These are phyloP conservation scores for Marasmius sp. DNA, from an alignment of 1,284 basidiomycete species.

Conservation along the genomic window DNA sequence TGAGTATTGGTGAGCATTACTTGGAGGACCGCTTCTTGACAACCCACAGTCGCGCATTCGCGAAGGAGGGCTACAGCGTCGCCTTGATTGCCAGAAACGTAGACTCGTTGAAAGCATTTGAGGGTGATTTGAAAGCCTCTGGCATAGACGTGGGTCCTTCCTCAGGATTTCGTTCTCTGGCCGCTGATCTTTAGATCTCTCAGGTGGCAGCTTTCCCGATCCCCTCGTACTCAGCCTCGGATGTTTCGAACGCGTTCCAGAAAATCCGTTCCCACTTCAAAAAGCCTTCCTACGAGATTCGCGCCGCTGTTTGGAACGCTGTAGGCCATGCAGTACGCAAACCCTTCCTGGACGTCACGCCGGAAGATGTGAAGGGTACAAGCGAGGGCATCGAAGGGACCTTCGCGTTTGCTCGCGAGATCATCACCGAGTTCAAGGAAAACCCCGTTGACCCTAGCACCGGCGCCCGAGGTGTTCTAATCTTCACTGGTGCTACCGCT, in stretches of 20 bases:
- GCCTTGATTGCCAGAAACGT: slow-evolving; percentile 66
- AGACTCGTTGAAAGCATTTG: slow-evolving; percentile 51
- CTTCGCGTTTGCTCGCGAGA: slow-evolving; percentile 68
- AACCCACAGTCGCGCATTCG: slow-evolving; percentile 56
- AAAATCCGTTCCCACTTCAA: slow-evolving; percentile 54
- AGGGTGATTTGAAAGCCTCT: slow-evolving; percentile 52
- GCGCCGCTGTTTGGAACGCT: slow-evolving; percentile 69
- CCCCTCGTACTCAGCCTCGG: slow-evolving; percentile 50
- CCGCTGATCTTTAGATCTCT: not conserved
- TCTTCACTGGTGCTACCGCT: slow-evolving; percentile 81
- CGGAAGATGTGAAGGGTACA: slow-evolving; percentile 51
- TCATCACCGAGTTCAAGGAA: slow-evolving; percentile 60
- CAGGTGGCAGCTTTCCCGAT: slow-evolving; percentile 66
- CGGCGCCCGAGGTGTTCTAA: slow-evolving; percentile 62
- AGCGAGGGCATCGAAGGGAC: slow-evolving; percentile 61
- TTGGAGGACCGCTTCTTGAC: slow-evolving; percentile 5
- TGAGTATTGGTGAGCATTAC: slow-evolving; percentile 33
- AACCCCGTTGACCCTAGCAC: slow-evolving; percentile 37
- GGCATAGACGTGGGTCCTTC: slow-evolving; percentile 53
- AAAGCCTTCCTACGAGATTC: slow-evolving; percentile 47
- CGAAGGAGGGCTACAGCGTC: slow-evolving; percentile 65
- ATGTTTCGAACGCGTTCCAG: slow-evolving; percentile 54
- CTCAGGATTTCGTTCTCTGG: not conserved
- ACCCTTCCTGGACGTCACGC: slow-evolving; percentile 65
- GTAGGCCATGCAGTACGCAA: slow-evolving; percentile 56